Evolutionary conservation across 176 grass and related monocot species (phyloP), one percentile per base, ranked within the genome.

Genomic region (bread wheat (Triticum aestivum)): DNA sequence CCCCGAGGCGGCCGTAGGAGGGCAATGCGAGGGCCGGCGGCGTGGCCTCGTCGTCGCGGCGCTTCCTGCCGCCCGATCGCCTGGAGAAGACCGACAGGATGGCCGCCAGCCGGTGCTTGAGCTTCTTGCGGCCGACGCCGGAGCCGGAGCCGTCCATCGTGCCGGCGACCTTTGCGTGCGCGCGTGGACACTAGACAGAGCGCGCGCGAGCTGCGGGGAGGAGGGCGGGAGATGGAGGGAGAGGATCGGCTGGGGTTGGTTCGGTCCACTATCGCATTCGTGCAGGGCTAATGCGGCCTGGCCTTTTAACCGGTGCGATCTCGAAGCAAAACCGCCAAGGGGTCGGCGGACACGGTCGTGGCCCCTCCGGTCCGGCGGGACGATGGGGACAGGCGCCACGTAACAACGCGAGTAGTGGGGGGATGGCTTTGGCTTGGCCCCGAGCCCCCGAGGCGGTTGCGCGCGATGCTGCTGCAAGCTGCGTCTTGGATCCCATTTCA

Each of bases 11-110:
- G 21, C 82, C 64, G 82, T 64, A 84, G 4, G 85, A 84, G 20
- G 89, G 89, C 49, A 88, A 64, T 62, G 88, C 85, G 26, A 85
- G 45, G 5, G 84, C 75, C 32, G 77, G 29, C 32, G 72, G 9
- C n/a, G 75, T 6, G 1, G 59, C 86, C 1, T 49, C 85, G 18
- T 84, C 59, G 69, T 42, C 65, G 52, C 85, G 69, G 38, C 71
- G 86, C 82, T 85, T 91, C 82, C 78, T 85, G 52, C 39, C 77
- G 1, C 78, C 79, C 9, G 84, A 26, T 54, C 84, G 75, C 85
- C 95, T 79, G 69, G 92, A 92, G 78, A 91, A 91, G 71, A 44
- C 87, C 3, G 93, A 83, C 49, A 97, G 89, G 83, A 97, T 87
- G 71, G 90, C 90, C 15, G 90, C 88, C 0, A 97, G 76, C 9